phyloP scores from a whole-genome alignment of 352 stramenopile species.

The Globisporangium cystogenes region DNA sequence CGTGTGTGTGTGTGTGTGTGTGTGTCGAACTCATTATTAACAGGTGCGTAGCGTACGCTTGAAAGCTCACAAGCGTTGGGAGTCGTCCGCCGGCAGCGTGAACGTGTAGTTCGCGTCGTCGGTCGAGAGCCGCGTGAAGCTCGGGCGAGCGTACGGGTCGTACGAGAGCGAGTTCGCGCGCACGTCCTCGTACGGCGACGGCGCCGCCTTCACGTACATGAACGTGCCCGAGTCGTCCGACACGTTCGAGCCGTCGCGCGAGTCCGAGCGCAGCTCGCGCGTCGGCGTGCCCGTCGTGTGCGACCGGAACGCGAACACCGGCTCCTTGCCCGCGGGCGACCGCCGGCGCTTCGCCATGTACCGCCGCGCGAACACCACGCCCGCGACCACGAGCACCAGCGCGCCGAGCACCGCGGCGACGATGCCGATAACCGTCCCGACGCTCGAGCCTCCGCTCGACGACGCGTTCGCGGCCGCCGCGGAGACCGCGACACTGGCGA shows the following conservation, averaged over 20 bases:
- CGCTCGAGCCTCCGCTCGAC: constrained; percentile 16
- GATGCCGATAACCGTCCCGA: constrained; percentile 26
- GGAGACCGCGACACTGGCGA: constrained; percentile 26
- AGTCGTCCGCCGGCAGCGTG: constrained; percentile 19
- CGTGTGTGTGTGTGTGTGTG: too few relatives aligned
- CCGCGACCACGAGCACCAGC: constrained; percentile 25
- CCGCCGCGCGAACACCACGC: constrained; percentile 17
- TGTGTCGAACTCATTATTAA: too few relatives aligned
- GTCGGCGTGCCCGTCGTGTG: constrained; percentile 24
- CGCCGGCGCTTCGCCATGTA: constrained; percentile 9
- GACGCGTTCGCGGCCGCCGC: constrained; percentile 12
- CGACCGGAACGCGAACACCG: constrained; percentile 35
- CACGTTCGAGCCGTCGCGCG: constrained; percentile 20
- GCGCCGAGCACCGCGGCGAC: constrained; percentile 22
- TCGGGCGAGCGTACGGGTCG: constrained; percentile 33
- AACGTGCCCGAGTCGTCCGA: constrained; percentile 44
- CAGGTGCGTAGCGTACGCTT: too few relatives aligned
- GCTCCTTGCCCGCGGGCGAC: constrained; percentile 16
- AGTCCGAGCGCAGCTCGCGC: constrained; percentile 34
- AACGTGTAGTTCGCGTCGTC: constrained; percentile 37
- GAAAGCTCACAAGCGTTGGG: constrained; percentile 3
- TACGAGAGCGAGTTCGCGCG: constrained; percentile 47
- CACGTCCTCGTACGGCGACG: constrained; percentile 26
- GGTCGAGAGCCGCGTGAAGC: constrained; percentile 17
- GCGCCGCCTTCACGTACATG: constrained; percentile 44